Conservation (phyloP, 768 basidiomycete species). For the Candolleomyces aberdarensis region DNA sequence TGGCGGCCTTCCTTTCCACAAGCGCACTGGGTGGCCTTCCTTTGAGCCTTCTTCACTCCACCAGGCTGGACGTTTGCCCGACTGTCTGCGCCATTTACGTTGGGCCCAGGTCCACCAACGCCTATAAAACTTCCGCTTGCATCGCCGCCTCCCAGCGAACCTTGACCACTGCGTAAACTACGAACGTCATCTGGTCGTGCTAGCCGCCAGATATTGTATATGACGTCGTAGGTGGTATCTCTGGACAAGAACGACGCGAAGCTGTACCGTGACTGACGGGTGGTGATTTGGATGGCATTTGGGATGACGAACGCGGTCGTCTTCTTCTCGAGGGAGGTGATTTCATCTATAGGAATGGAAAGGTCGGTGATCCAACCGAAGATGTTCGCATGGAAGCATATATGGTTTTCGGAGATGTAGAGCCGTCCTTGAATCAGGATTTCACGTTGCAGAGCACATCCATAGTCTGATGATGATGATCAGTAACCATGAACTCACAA, state of each 20-base stretch:
- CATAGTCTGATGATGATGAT: constrained; percentile 68
- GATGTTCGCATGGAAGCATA: constrained; percentile 99
- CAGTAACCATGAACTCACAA: background rate
- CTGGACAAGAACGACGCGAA: constrained; percentile 97
- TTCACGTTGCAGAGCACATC: constrained; percentile 94
- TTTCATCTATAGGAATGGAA: constrained; percentile 84
- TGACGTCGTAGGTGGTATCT: constrained; percentile 95
- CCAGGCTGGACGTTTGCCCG: constrained; percentile 5
- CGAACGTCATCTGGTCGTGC: constrained; percentile 66
- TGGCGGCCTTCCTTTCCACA: constrained; percentile 74
- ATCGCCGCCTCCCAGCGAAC: constrained; percentile 29
- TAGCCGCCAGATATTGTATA: constrained; percentile 93
- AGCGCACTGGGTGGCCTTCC: constrained; percentile 66
- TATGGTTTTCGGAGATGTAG: constrained; percentile 97
- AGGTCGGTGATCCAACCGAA: constrained; percentile 98
- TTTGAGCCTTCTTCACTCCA: constrained; percentile 16
- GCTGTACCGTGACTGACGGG: constrained; percentile 79
- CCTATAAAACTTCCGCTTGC: constrained; percentile 13
- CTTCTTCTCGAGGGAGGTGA: constrained; percentile 86
- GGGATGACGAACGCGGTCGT: constrained; percentile 99
- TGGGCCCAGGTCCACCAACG: constrained; percentile 16
- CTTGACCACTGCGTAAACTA: constrained; percentile 32
- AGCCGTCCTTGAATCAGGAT: constrained; percentile 94
- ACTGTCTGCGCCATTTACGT: background rate
- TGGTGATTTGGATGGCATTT: constrained; percentile 90